These are phyloP conservation scores for Globisporangium radiosum DNA, from an alignment of 352 stramenopile species.

Conservation along the genomic window DNA sequence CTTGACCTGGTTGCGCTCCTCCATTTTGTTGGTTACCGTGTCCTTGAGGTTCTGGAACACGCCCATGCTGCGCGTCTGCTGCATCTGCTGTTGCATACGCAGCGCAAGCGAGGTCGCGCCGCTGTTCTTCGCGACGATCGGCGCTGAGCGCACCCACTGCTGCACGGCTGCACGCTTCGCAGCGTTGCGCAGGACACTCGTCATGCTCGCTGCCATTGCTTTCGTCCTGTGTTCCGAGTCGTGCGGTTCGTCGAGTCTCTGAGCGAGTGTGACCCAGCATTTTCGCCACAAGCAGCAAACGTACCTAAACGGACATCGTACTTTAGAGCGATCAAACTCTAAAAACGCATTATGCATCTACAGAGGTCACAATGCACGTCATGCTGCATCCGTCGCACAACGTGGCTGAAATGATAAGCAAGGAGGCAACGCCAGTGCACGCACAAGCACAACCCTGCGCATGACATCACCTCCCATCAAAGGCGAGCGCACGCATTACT, in stretches of 20 bases:
- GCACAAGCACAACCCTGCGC: too few species aligned
- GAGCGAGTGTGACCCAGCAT: neutral
- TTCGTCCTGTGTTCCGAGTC: conserved; percentile 2
- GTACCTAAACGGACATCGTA: neutral
- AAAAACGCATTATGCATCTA: too few species aligned
- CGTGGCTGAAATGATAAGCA: too few species aligned
- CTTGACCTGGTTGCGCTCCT: conserved; percentile 78
- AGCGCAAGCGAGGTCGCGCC: neutral
- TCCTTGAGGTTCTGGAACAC: conserved; percentile 73
- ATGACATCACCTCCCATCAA: too few species aligned
- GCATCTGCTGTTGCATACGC: conserved; percentile 3
- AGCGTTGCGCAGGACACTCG: conserved; percentile 21
- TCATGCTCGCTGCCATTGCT: conserved; percentile 10
- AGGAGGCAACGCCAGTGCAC: too few species aligned
- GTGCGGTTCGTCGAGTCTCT: neutral
- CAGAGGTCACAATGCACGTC: too few species aligned
- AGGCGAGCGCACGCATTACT: too few species aligned
- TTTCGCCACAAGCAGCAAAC: neutral
- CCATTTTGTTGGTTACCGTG: conserved; percentile 64
- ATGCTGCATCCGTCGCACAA: too few species aligned
- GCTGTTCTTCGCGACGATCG: conserved; percentile 5
- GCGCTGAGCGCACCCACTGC: conserved; percentile 18
- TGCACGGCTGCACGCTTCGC: conserved; percentile 25
- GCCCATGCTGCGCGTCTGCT: conserved; percentile 56
- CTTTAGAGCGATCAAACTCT: too few species aligned